These are phyloP conservation scores for Suhomyces choctaworum DNA, from an alignment of 1,139 yeast species.

Conservation along the genomic window DNA sequence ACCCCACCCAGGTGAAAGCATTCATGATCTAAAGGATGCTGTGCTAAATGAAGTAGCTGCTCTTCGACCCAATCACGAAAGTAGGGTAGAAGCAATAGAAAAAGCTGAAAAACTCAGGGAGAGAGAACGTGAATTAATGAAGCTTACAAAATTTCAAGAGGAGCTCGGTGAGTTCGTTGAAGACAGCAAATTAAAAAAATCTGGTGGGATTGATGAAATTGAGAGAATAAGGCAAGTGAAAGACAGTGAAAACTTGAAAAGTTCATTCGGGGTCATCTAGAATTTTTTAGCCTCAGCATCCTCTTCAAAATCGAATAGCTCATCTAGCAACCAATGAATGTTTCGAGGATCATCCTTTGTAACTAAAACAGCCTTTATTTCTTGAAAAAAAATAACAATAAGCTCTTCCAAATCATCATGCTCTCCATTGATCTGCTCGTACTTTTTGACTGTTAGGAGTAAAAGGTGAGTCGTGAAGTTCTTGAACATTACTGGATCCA, in stretches of 20 bases:
- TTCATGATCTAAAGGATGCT: conserved; percentile 74
- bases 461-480: conserved; percentile 13
- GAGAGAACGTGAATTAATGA: conserved; percentile 62
- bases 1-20: conserved; percentile 67
- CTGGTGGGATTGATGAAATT: conserved; percentile 87
- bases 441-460: conserved; percentile 6
- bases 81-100: conserved; percentile 82
- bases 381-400: conserved; percentile 6
- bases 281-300: no score
- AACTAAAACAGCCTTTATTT: conserved; percentile 1
- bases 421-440: conserved; percentile 4
- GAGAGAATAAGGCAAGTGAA: conserved; percentile 68
- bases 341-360: not conserved
- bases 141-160: conserved; percentile 69
- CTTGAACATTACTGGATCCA: conserved; percentile 5
- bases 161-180: conserved; percentile 87
- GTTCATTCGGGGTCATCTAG: conserved; percentile 35
- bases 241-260: conserved; percentile 67
- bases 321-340: conserved; percentile 1
- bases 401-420: conserved; percentile 4
- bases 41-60: conserved; percentile 78
- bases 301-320: not conserved
- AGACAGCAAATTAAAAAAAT: conserved; percentile 68
- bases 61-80: conserved; percentile 79
- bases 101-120: conserved; percentile 82